Evolutionary conservation across 192 early-diverging fungal genomes (phyloP), one percentile per base, ranked within the genome.

Genomic region (Gorgonomyces haynaldii): DNA sequence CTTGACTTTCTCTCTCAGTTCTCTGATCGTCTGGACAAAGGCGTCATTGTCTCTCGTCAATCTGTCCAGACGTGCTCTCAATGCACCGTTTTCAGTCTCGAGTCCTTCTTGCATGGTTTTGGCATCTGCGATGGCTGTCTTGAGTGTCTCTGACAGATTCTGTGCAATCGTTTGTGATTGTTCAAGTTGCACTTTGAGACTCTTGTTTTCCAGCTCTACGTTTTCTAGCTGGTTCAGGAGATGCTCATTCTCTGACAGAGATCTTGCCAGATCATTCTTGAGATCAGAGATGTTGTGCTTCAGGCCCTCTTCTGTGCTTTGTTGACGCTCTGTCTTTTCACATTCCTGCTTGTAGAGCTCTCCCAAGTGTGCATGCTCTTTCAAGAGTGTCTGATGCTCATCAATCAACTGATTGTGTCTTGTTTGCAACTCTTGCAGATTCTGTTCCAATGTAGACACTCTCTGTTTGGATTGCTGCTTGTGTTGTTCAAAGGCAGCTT

Each of bases 301-400:
- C 15, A 15, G 24, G n/a, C 7, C 19, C 32, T 29, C 6, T 4
- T 26, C 28, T 19, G 46, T 49, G n/a, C 28, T 34, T 36, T n/a
- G n/a, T n/a, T n/a, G n/a, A n/a, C n/a, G n/a, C 32, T 9, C 32
- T 34, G 64, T 35, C 1, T 2, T 31, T 10, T 58, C 52, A n/a
- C 52, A 29, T 7, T 43, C 37, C 28, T 41, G 30, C n/a, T 51
- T 34, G 25, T 67, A 59, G 12, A 27, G 20, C 9, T 70, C 60
- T 1, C 56, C 51, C 4, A 57, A 30, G 16, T 51, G 24, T 3
- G 34, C 41, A 29, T 69, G 47, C 45, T 53, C 52, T 30, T 64
- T 45, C 31, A 60, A 41, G 4, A 74, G 48, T 4, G 31, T 47
- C 26, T 66, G 62, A 39, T 56, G 46, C 3, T 56, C 51, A 17